Evolutionary conservation across 225 moss, liverwort and hornwort species (phyloP).

Genomic region (Straminergon stramineum): DNA sequence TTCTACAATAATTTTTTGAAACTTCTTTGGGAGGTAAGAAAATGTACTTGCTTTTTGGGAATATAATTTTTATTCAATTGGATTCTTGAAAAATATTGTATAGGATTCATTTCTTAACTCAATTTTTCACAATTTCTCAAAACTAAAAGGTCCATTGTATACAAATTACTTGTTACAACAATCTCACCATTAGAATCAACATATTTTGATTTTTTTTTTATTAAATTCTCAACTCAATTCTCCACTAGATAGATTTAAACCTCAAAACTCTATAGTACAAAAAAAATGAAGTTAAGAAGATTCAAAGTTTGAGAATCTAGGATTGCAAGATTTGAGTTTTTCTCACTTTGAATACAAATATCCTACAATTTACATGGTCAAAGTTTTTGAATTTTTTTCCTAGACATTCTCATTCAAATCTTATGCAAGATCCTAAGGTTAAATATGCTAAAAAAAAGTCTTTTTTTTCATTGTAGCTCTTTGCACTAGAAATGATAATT

Average conservation of each 20-base stretch:
- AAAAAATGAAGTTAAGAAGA: neutral
- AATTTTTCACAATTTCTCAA: too few species aligned
- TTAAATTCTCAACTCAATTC: too few species aligned
- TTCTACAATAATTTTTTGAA: neutral
- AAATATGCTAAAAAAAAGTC: neutral
- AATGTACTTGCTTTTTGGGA: accelerated
- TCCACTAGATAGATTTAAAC: too few species aligned
- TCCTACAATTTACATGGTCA: neutral
- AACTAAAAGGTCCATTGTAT: too few species aligned
- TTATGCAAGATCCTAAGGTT: neutral
- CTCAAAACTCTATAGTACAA: too few species aligned
- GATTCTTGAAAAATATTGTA: too few species aligned
- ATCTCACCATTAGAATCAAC: too few species aligned
- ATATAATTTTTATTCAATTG: neutral
- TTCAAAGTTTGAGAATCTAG: neutral
- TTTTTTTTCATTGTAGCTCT: neutral
- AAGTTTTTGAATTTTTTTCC: neutral
- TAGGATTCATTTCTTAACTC: too few species aligned
- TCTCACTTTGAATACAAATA: too few species aligned
- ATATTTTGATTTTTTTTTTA: too few species aligned
- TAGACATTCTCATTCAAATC: neutral
- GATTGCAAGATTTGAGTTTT: neutral
- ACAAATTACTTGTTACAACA: too few species aligned
- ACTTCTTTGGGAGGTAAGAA: too few species aligned
- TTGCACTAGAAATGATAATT: neutral